Evolutionary conservation across 2,329 filamentous ascomycete genomes (phyloP), one percentile per base, ranked within the genome.

Genomic region (Paraphaeosphaeria sporulosa): DNA sequence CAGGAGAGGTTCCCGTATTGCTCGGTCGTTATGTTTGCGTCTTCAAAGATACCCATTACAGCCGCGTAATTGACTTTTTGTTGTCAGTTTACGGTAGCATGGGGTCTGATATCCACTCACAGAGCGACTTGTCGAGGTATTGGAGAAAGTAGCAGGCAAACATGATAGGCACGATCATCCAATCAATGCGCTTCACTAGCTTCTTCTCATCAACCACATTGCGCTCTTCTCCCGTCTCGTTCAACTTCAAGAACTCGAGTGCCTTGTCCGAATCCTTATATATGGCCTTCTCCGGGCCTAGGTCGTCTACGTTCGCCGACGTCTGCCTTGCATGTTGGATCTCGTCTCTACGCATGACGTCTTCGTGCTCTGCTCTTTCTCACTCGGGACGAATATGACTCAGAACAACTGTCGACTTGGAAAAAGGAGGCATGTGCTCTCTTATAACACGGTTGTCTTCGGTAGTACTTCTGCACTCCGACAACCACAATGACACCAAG

Each of bases 11-110:
- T 87, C 59, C 79, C 85, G 66, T 89, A 90, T 62, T 89, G 78
- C 0, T 82, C 81, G 1, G 86, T 86, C n/a, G 81, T 77, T 1
- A 90, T 79, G 15, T 82, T 64, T 9, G 89, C 79, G 62, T 88
- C 87, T 2, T 87, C 81, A 23, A 81, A 80, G 60, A 90, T 85
- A 1, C 87, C 87, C 59, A 90, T 89, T 52, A 90, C 86, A 21
- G 88, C 87, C 0, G 88, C 87, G 32, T 67, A 67, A 46, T 67
- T 67, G 4, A 64, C 64, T 61, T 10, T 8, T 17, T 6, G 4
- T 46, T 7, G 13, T 44, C 40, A 47, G 23, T n/a, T 10, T 48
- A 1, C 44, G 47, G 21, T 32, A 5, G 17, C 4, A 17, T 12
- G 17, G 4, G 3, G 38, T 15, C 2, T 47, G 25, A 5, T 5